Evolutionary conservation across 257 asterid species (phyloP).

Genomic region (Verbena officinalis): DNA sequence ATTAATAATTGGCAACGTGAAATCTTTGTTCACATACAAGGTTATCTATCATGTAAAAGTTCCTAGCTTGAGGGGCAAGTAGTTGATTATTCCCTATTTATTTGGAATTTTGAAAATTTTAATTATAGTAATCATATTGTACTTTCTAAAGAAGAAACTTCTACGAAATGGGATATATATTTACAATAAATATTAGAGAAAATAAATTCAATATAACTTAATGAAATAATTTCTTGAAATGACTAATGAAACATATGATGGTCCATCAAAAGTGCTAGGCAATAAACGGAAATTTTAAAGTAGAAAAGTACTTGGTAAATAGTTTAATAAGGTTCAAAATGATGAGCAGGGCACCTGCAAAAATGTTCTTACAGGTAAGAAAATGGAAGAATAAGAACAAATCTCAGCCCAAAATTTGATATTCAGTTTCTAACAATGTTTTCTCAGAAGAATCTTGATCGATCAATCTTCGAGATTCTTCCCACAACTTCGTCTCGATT

Average conservation of each 20-base stretch:
- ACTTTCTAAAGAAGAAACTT: not conserved
- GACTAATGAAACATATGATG: not conserved
- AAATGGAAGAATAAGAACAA: not conserved
- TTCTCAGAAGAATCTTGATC: slow-evolving; percentile 59
- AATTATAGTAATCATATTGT: not conserved
- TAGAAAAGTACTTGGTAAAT: too few relatives aligned
- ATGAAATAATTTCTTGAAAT: not conserved
- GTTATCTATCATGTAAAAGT: not conserved
- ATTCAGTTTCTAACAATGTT: slow-evolving; percentile 57
- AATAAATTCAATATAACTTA: not conserved
- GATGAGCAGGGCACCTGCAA: not conserved
- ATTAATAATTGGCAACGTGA: not conserved
- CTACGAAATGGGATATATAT: not conserved
- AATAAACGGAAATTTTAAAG: not conserved
- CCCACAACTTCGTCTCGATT: slow-evolving; percentile 81
- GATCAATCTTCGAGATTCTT: slow-evolving; percentile 62
- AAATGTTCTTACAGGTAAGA: not conserved
- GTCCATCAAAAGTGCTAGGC: not conserved
- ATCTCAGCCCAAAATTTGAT: slow-evolving; percentile 31
- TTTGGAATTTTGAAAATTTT: too few relatives aligned
- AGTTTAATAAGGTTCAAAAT: not conserved
- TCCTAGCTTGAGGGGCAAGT: not conserved
- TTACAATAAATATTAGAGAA: not conserved
- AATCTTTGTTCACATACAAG: not conserved
- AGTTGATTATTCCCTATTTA: not conserved